phyloP scores from a whole-genome alignment of 768 basidiomycete genomes.

The Myochromella boudieri region DNA sequence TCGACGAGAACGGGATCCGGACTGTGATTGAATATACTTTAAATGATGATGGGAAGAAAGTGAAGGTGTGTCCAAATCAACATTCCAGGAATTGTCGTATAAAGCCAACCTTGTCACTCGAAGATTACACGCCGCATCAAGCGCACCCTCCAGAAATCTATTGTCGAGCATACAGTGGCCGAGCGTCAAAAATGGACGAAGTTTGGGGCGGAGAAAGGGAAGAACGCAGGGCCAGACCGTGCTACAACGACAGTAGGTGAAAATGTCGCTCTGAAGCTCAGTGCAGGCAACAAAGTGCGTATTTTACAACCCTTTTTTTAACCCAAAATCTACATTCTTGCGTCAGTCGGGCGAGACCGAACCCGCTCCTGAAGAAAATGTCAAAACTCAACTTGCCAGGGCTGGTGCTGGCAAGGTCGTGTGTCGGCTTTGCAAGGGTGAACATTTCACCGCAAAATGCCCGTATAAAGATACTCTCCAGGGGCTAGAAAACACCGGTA shows the following conservation, averaged over 20 bases:
- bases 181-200: slow-evolving; percentile 93
- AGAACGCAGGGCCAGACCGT: slow-evolving; percentile 83
- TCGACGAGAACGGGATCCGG: slow-evolving; percentile 85
- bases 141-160: slow-evolving; percentile 82
- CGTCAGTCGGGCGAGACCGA: slow-evolving; percentile 64
- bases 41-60: slow-evolving; percentile 92
- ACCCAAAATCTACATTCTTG: not conserved
- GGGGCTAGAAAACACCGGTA: slow-evolving; percentile 64
- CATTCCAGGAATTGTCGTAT: not conserved
- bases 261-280: slow-evolving; percentile 46
- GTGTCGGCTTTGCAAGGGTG: slow-evolving; percentile 94
- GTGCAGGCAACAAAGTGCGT: slow-evolving; percentile 60
- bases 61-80: slow-evolving; percentile 64
- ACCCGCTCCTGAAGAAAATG: slow-evolving; percentile 57
- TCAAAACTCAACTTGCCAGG: slow-evolving; percentile 66
- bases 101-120: not conserved
- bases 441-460: slow-evolving; percentile 98
- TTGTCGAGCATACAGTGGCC: slow-evolving; percentile 93
- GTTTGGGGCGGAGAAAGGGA: slow-evolving; percentile 90
- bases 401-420: slow-evolving; percentile 85
- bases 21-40: slow-evolving; percentile 80
- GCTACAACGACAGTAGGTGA: slow-evolving; percentile 91
- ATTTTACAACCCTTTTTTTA: not conserved
- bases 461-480: slow-evolving; percentile 95
- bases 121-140: slow-evolving; percentile 87